These are phyloP conservation scores for Tetracentron sinense DNA, from an alignment of 164 flowering plant genomes.

Conservation along the genomic window DNA sequence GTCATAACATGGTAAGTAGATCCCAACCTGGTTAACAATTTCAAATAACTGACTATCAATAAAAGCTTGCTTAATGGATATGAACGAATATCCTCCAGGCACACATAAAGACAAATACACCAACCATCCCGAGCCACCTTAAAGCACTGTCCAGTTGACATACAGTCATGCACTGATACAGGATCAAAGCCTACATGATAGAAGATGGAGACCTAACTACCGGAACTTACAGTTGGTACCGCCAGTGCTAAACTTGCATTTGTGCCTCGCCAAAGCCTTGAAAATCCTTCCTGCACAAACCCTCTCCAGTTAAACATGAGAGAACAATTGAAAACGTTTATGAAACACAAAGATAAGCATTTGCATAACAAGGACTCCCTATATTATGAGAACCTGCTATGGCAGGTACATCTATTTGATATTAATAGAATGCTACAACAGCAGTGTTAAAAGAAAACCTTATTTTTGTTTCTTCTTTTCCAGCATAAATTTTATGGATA, in stretches of 20 bases:
- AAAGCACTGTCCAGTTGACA: too few relatives aligned
- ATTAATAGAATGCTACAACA: too few relatives aligned
- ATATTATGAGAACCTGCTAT: too few relatives aligned
- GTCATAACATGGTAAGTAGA: slow-evolving; percentile 95
- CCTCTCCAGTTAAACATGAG: background rate
- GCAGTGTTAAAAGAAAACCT: too few relatives aligned
- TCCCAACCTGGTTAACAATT: slow-evolving; percentile 63
- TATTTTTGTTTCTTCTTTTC: too few relatives aligned
- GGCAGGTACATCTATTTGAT: too few relatives aligned
- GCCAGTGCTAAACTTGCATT: slow-evolving; percentile 94
- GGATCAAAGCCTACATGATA: background rate
- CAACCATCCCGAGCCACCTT: too few relatives aligned
- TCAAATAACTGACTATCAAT: background rate
- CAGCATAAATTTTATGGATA: too few relatives aligned
- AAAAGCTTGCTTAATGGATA: too few relatives aligned
- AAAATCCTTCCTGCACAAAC: slow-evolving; percentile 76
- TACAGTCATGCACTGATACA: too few relatives aligned
- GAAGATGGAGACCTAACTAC: background rate
- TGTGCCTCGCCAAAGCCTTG: slow-evolving; percentile 96
- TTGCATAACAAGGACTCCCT: too few relatives aligned
- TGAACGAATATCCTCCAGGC: background rate
- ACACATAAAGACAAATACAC: background rate
- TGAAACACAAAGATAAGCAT: background rate
- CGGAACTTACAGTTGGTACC: slow-evolving; percentile 71
- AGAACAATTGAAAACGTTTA: background rate